A percentile compares a stretch with the other conserved stretches of the same genome.
phyloP scores from a whole-genome alignment of 2,329 filamentous ascomycete species.

The Trichoderma cornu-damae region DNA sequence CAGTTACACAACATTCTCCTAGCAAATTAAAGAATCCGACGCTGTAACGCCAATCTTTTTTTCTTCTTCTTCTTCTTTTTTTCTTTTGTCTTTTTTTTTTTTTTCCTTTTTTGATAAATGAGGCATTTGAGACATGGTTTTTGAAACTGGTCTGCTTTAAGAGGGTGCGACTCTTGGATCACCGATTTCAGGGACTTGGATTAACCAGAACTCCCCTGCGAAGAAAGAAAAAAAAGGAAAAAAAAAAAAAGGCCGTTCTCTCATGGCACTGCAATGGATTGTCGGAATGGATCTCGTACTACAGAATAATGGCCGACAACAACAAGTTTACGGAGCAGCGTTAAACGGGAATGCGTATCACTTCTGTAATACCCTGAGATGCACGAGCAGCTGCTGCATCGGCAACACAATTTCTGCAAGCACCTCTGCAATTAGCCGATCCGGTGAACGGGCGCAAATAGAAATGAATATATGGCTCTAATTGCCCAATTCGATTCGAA shows the following conservation, averaged over 20 bases:
- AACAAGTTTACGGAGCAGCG: not conserved
- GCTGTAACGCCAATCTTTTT: not conserved
- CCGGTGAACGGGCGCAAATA: no score
- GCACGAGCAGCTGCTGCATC: no score
- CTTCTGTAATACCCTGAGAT: not conserved
- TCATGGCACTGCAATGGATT: not conserved
- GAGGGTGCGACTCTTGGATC: not conserved
- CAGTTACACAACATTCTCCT: not conserved
- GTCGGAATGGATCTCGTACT: not conserved
- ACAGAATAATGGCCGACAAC: not conserved
- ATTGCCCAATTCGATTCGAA: no score
- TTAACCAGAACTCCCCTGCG: no score
- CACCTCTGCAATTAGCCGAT: no score
- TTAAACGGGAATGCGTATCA: no score
- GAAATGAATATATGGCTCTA: no score
- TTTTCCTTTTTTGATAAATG: not conserved
- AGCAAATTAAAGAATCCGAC: not conserved
- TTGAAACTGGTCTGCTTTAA: not conserved
- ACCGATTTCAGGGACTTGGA: not conserved
- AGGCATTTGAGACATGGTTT: not conserved
- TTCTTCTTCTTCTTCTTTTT: no score
- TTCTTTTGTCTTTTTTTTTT: no score
- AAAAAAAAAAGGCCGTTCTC: no score
- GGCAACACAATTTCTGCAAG: no score
- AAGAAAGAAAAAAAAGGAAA: no score